Base-by-base conservation (phyloP, 108 stramenopile genomes). In the Stephanodiscus minutulus region DNA sequence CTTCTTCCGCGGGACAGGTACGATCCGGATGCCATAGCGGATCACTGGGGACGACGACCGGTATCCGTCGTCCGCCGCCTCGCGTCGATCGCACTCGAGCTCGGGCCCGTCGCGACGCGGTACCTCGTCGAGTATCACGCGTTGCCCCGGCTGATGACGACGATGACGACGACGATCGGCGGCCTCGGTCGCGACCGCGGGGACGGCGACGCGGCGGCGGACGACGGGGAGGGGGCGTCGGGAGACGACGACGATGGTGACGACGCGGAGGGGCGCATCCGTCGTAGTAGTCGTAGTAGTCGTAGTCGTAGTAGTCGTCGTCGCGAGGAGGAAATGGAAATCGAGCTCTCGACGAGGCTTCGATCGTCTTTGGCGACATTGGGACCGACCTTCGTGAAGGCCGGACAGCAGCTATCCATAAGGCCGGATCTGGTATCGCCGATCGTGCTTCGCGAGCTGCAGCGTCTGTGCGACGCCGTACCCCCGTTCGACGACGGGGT, bases 311-410 rank as follows among this genome's bases (percentile, higher is more conserved):
- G n/a, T n/a, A n/a, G 31, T 33, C 31, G 31, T 33, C 31, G 2
- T 33, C 31, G 9, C 55, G 37, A 37, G 53, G 11, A 77, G 48
- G 64, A 36, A 49, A 56, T 70, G 61, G 66, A 86, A 65, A 57
- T 72, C n/a, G 31, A 60, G 20, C 75, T 83, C 28, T 85, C 91
- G 0, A 10, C 18, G 11, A 68, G 80, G 56, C 69, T 90, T 31
- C 62, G 90, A 41, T 47, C 82, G 13, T 85, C 91, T 10, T 72
- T 96, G 53, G 91, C 92, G 13, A 78, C 87, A 46, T 75, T 98
- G 8, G 98, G 98, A 17, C 98, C 98, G 18, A 93, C 97, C 7
- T 98, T 93, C 71, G 81, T 98, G 54, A 98, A 98, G 76, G 79
- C 85, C 4, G 96, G 98, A 33, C 94, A 95, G 66, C 84, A 91